Conservation (phyloP, 495 filamentous ascomycete species). For the Saxophila tyrrhenica region DNA sequence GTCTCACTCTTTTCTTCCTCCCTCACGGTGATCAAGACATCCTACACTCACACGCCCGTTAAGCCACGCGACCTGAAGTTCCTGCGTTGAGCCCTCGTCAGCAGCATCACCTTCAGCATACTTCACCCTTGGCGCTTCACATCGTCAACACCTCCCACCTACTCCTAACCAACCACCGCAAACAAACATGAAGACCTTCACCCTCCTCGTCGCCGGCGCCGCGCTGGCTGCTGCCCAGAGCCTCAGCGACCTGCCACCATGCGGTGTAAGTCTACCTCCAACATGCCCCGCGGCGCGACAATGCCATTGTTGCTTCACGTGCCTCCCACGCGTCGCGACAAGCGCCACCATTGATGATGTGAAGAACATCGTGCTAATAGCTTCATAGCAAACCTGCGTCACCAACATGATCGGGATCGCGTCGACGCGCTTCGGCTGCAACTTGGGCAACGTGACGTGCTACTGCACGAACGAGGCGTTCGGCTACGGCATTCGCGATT, state of each 20-base stretch:
- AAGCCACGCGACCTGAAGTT: no score
- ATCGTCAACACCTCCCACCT: no score
- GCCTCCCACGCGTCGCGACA: not conserved
- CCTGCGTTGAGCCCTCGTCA: no score
- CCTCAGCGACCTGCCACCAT: conserved; percentile 18
- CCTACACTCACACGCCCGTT: no score
- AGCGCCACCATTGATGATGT: conserved; percentile 1
- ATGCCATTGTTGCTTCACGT: not conserved
- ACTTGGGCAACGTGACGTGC: conserved; percentile 45
- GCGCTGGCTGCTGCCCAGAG: conserved; percentile 25
- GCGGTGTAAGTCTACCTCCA: conserved; percentile 19
- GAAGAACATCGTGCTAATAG: not conserved
- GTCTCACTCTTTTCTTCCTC: not conserved
- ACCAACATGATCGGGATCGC: conserved; percentile 60
- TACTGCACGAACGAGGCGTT: conserved; percentile 62
- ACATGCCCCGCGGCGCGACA: not conserved
- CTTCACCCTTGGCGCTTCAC: no score
- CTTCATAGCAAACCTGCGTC: conserved; percentile 53
- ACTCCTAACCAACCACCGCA: not conserved
- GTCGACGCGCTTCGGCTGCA: conserved; percentile 47
- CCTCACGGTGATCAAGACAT: no score
- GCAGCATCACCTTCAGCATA: no score
- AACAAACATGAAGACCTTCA: conserved; percentile 28
- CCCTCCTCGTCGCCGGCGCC: conserved; percentile 26
- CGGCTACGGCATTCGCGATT: conserved; percentile 67